Base-by-base conservation (phyloP, 805 yeast genomes). In the Sungouiozyma intestinalis region DNA sequence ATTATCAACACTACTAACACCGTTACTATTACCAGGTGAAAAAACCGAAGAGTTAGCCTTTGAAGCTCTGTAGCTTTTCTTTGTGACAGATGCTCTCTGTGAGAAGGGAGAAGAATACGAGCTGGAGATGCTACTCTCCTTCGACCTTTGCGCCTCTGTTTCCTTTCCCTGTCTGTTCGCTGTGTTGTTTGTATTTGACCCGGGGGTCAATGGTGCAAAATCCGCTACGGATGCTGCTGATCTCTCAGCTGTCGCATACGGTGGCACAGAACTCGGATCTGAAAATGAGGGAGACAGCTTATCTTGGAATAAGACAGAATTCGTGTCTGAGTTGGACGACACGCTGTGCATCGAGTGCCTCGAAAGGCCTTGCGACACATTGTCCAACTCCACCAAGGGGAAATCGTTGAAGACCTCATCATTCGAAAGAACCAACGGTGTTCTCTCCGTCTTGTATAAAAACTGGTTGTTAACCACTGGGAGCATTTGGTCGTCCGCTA, bases 1-100 rank as follows among this genome's bases (percentile, higher is more conserved):
- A 11, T 92, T 32, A 73, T 76, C 60, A 72, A 83, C 48, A 77
- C 11, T 11, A 24, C 6, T 6, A 24, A 7, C 11, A 24, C 29
- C 11, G 29, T 11, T 24, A 24, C 11, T 24, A 24, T 6, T 6
- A 7, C 29, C 29, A 24, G 29, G 29, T 24, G 29, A 24, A 11
- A 24, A 24, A 24, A 24, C 11, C 6, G 29, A 24, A 11, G 29
- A 24, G 11, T 6, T 11, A 24, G 29, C 9, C 29, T 24, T 24
- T 7, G 29, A 24, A 24, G 29, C 29, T 24, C 29, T 24, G 11
- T 24, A 24, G 11, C 29, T 24, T 11, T 24, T 24, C 11, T 24
- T 24, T 11, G 29, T 24, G 6, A 24, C 11, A 6, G 29, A 24
- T 6, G 29, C 11, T 11, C 11, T 24, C 6, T 11, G 6, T 11